These are phyloP conservation scores for Calamus simplicifolius DNA, from an alignment of 176 grass and related monocot species.

Conservation along the genomic window DNA sequence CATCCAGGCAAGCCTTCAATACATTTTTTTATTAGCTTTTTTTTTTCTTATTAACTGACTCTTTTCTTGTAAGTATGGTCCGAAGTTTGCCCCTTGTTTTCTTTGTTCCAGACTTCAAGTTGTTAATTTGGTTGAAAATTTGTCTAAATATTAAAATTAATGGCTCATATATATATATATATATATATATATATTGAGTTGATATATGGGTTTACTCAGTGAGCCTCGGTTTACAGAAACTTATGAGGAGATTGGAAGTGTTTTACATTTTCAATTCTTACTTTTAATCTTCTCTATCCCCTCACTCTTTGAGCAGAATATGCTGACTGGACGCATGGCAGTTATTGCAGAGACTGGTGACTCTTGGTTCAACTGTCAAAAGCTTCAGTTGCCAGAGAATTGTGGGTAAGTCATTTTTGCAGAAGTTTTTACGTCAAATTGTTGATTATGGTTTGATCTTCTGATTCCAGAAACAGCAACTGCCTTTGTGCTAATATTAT, in stretches of 20 bases:
- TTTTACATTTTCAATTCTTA: background rate
- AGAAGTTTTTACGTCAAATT: no score
- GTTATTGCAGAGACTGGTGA: slow-evolving; percentile 9
- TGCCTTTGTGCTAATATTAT: background rate
- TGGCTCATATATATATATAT: no score
- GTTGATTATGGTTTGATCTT: background rate
- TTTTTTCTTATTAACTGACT: background rate
- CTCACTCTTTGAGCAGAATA: background rate
- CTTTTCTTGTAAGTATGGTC: no score
- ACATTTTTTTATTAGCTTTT: background rate
- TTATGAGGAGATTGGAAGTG: no score
- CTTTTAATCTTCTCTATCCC: background rate
- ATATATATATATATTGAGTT: no score
- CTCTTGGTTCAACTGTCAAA: slow-evolving; percentile 12
- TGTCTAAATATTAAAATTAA: no score
- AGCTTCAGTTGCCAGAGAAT: slow-evolving; percentile 2
- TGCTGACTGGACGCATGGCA: background rate
- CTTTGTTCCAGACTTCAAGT: no score
- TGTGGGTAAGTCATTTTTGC: slow-evolving; percentile 4
- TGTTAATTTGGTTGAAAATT: no score
- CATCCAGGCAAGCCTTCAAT: slow-evolving; percentile 6
- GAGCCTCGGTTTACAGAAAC: no score
- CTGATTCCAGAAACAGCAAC: no score
- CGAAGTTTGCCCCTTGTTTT: no score
- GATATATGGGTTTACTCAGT: no score